Conservation (phyloP, 495 filamentous ascomycete species). For the Aspergillus sclerotiicarbonarius region DNA sequence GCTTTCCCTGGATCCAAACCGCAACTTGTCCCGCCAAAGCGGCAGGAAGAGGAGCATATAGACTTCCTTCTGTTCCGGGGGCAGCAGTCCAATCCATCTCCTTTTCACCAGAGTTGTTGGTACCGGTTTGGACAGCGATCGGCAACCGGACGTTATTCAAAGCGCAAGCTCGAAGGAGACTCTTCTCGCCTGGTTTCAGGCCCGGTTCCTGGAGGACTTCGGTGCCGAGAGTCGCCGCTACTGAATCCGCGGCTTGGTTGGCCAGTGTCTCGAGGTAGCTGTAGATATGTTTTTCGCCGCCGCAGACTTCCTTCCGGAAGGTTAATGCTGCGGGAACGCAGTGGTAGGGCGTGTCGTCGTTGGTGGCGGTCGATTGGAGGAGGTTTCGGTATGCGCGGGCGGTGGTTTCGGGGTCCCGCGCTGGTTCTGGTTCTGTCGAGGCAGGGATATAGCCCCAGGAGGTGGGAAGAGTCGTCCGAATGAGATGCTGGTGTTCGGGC, state of each 20-base stretch:
- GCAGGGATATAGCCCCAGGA: constrained; percentile 54
- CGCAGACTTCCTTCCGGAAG: constrained; percentile 65
- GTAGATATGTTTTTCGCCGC: constrained; percentile 70
- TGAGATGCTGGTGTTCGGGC: constrained; percentile 64
- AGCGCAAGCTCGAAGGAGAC: constrained; percentile 47
- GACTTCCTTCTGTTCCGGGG: too few relatives aligned
- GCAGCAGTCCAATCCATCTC: too few relatives aligned
- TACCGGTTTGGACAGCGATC: constrained; percentile 36
- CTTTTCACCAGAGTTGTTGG: too few relatives aligned
- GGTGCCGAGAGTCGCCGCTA: constrained; percentile 65
- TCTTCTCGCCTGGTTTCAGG: constrained; percentile 42
- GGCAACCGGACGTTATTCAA: constrained; percentile 77
- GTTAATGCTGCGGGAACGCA: constrained; percentile 67
- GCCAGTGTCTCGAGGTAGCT: constrained; percentile 58
- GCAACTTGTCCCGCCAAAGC: constrained; percentile 22
- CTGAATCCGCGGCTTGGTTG: constrained; percentile 53
- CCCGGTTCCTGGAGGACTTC: constrained; percentile 41
- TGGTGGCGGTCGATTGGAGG: constrained; percentile 77
- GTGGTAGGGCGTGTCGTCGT: constrained; percentile 67
- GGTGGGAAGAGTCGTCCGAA: constrained; percentile 74
- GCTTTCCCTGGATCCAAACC: constrained; percentile 55
- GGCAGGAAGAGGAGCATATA: too few relatives aligned
- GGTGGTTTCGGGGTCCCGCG: constrained; percentile 37
- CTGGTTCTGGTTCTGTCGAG: constrained; percentile 20
- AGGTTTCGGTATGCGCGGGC: constrained; percentile 56